These are phyloP conservation scores for Aspergillus persii DNA, from an alignment of 2,329 filamentous ascomycete species.

Conservation along the genomic window DNA sequence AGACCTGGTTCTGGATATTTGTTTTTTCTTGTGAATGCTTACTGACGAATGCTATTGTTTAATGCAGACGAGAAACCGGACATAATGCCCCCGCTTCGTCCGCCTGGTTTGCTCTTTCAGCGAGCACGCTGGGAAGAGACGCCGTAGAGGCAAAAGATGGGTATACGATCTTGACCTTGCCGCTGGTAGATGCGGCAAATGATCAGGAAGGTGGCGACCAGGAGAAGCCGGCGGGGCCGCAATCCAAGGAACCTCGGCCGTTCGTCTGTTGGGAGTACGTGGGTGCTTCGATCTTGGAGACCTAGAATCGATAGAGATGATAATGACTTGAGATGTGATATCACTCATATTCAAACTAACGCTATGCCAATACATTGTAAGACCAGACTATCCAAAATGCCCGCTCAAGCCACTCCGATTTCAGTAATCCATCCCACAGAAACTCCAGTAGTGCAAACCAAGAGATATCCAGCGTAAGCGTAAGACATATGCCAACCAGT, in stretches of 20 bases:
- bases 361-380: background rate
- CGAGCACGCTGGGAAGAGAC: constrained; percentile 32
- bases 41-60: constrained; percentile 10
- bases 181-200: background rate
- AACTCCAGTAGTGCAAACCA: constrained; percentile 4
- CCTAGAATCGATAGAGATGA: background rate
- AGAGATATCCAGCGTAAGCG: background rate
- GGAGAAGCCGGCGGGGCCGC: background rate
- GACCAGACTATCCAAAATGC: background rate
- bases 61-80: constrained; percentile 17
- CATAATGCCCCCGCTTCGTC: constrained; percentile 6
- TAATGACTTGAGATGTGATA: background rate
- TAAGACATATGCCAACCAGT: background rate
- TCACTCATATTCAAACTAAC: background rate
- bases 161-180: constrained; percentile 33
- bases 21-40: background rate
- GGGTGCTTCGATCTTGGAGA: constrained; percentile 23
- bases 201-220: background rate
- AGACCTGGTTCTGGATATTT: background rate
- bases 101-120: constrained; percentile 37
- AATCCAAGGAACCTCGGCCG: constrained; percentile 8
- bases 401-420: background rate
- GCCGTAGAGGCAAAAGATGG: constrained; percentile 41
- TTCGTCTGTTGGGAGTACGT: constrained; percentile 43
- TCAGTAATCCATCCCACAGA: constrained; percentile 2